Evolutionary conservation across 352 stramenopile species (phyloP), one percentile per base, ranked within the genome.

Genomic region (Phytopythium mirpurense): DNA sequence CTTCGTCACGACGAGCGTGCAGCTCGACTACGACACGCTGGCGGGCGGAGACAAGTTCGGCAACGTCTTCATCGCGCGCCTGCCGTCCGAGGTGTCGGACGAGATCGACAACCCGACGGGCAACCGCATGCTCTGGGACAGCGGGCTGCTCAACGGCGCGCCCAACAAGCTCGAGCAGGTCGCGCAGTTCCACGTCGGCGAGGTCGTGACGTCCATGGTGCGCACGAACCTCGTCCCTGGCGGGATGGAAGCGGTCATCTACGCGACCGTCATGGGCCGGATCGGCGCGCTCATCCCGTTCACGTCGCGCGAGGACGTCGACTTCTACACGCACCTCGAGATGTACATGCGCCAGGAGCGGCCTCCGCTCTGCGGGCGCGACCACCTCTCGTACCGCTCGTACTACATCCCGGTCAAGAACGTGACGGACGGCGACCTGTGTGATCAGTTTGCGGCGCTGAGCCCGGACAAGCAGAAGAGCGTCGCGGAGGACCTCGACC

Each of bases 371-470:
- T 91, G 89, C 46, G 96, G 96, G 9, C 86, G 97, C 43, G 97
- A 99, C 67, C 97, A 99, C 59, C 70, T 98, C 40, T 96, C 92
- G 23, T 99, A 98, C 72, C 85, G 97, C 16, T 98, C 93, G 59
- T 98, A 98, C 65, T 99, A 97, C 71, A 91, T 97, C 31, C 97
- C 97, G 6, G 93, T 99, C 29, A 99, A 99, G 77, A 97, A 98
- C 63, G 87, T 99, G 23, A 93, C 98, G 26, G 97, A 99, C 71
- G 97, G 97, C 24, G 96, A 99, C 65, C 72, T 99, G 15, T 99
- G 97, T 67, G 95, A 99, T 62, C 89, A 97, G 59, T 99, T 98
- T 62, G 85, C 78, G 29, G 65, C 73, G 40, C 78, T 99, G 21
- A 86, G 88, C 18, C 75, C 85, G 21, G 90, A 98, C 50, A 97